phyloP scores from a whole-genome alignment of 2,329 filamentous ascomycete species.

The Cladosporium halotolerans region DNA sequence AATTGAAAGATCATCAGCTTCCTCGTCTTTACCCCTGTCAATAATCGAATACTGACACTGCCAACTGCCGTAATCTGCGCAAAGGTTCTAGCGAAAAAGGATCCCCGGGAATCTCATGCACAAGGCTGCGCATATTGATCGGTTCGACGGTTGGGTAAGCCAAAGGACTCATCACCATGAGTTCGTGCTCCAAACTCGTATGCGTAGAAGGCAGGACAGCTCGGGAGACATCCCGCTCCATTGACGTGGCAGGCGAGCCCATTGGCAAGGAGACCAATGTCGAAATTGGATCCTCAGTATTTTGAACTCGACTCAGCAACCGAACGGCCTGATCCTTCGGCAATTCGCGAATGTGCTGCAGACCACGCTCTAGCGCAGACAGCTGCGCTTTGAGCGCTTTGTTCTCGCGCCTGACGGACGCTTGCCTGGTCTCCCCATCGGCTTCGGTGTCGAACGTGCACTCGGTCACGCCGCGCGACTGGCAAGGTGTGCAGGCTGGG shows the following conservation, averaged over 20 bases:
- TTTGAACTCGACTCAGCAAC: neutral
- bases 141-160: neutral
- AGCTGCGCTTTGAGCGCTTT: neutral
- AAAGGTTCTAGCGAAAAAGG: neutral
- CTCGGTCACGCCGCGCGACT: neutral
- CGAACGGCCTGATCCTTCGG: neutral
- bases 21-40: neutral
- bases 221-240: neutral
- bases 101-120: neutral
- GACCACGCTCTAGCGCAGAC: neutral
- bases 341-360: neutral
- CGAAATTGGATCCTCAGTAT: neutral
- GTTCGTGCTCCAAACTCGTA: neutral
- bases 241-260: neutral
- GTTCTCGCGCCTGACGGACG: neutral
- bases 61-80: neutral
- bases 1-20: neutral
- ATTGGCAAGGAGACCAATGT: neutral
- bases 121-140: neutral
- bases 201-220: neutral
- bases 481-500: neutral
- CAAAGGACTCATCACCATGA: neutral
- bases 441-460: neutral
- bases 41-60: neutral
- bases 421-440: neutral